Evolutionary conservation across 306 rosid genomes (phyloP), one percentile per base, ranked within the genome.

Genomic region (Acacia confusa): DNA sequence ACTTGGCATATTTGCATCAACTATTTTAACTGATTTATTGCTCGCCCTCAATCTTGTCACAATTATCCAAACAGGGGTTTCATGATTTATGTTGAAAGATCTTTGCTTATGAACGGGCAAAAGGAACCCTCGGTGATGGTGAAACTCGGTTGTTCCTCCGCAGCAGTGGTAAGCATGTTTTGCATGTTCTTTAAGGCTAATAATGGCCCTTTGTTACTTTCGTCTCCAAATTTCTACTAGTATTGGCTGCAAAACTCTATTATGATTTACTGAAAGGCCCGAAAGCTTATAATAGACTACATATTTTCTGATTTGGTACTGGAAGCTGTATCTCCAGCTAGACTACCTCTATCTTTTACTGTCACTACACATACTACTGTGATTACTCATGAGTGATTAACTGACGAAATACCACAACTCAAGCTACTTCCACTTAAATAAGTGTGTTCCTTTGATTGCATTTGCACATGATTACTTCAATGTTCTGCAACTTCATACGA

Each of bases 71-170:
- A 32, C 84, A 95, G 98, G 99, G 99, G 74, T 93, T 93, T 25
- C 97, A 93, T 52, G 99, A 93, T 88, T 87, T 93, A 60, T 95
- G 98, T 50, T 97, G 92, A 86, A 89, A 81, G 55, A 93, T 95
- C 89, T 95, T 93, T 86, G 95, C 99, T 67, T 87, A 87, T 78
- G 93, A 89, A 80, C 94, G 99, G 52, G 97, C 99, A 40, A 88
- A 89, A 72, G 97, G 98, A 78, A 95, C 97, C 48, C 99, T 95
- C 71, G 93, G 92, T 58, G 99, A 91, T 77, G 98, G 98, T 74
- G 95, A 95, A 88, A 93, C 99, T 82, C 88, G 99, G 70, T 80
- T 95, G 28, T 93, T 95, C 91, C 90, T 95, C 61, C 93, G 90
- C 48, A 40, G 64, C 79, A 84, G 80, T 83, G 97, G 98, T 93